These are phyloP conservation scores for Linnemannia elongata DNA, from an alignment of 192 early-diverging fungal species.

Conservation along the genomic window DNA sequence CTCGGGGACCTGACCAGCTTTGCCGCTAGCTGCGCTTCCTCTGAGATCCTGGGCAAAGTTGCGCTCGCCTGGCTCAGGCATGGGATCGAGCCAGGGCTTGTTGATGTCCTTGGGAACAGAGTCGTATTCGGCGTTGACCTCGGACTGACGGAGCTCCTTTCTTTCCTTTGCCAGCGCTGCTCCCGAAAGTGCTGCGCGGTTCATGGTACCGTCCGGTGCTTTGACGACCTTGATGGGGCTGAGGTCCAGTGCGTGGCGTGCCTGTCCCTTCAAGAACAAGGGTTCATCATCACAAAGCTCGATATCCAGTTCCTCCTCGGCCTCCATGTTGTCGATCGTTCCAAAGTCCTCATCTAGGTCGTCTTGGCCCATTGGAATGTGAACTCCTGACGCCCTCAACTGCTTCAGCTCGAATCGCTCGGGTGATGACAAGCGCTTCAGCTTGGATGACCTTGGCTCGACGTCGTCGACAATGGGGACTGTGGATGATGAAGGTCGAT, in stretches of 20 bases:
- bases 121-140: slow-evolving; percentile 81
- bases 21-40: slow-evolving; percentile 72
- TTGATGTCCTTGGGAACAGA: slow-evolving; percentile 90
- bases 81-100: slow-evolving; percentile 93
- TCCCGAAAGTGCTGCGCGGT: slow-evolving; percentile 94
- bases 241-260: slow-evolving; percentile 83
- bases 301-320: slow-evolving; percentile 97
- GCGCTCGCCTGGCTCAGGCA: slow-evolving; percentile 90
- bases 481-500: slow-evolving; percentile 64
- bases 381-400: slow-evolving; percentile 94
- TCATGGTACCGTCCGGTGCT: slow-evolving; percentile 96
- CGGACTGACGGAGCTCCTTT: slow-evolving; percentile 88
- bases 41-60: slow-evolving; percentile 95
- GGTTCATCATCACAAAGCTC: slow-evolving; percentile 97
- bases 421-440: slow-evolving; percentile 93
- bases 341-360: slow-evolving; percentile 92
- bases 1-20: slow-evolving; percentile 84
- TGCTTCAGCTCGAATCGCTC: slow-evolving; percentile 99
- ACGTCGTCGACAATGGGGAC: slow-evolving; percentile 64
- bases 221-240: slow-evolving; percentile 98
- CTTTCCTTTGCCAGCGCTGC: slow-evolving; percentile 95
- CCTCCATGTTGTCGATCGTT: slow-evolving; percentile 82
- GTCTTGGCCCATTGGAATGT: slow-evolving; percentile 88
- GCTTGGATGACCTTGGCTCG: slow-evolving; percentile 52
- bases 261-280: slow-evolving; percentile 94